Percentiles rank a stretch among this genome's conserved stretches.
phyloP scores from a whole-genome alignment of 495 filamentous ascomycete genomes.

The Pseudomonodictys pantanalensis region DNA sequence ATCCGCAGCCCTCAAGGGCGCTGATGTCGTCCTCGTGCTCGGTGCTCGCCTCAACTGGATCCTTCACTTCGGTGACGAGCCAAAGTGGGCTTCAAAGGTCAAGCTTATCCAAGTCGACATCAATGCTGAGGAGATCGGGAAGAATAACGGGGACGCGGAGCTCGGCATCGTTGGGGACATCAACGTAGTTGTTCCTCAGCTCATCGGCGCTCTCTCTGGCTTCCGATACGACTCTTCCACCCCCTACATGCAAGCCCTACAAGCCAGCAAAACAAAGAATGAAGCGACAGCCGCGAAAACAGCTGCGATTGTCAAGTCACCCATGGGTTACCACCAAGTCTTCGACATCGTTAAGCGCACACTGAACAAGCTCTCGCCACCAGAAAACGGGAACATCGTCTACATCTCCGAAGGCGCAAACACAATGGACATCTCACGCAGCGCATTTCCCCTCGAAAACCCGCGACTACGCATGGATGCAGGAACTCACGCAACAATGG shows the following conservation, averaged over 20 bases:
- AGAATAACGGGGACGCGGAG: slow-evolving; percentile 47
- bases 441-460: slow-evolving; percentile 55
- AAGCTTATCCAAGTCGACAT: slow-evolving; percentile 62
- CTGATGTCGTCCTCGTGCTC: slow-evolving; percentile 60
- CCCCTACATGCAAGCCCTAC: slow-evolving; percentile 39
- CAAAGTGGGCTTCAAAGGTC: slow-evolving; percentile 55
- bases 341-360: slow-evolving; percentile 55
- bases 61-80: slow-evolving; percentile 57
- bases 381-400: slow-evolving; percentile 52
- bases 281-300: slow-evolving; percentile 32
- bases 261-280: slow-evolving; percentile 50
- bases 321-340: slow-evolving; percentile 55
- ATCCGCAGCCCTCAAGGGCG: slow-evolving; percentile 54
- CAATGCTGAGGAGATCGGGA: slow-evolving; percentile 55
- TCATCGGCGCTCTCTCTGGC: slow-evolving; percentile 41
- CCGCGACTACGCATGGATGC: slow-evolving; percentile 62
- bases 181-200: slow-evolving; percentile 50
- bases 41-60: slow-evolving; percentile 66
- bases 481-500: slow-evolving; percentile 66
- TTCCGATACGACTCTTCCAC: slow-evolving; percentile 48
- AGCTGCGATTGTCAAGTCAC: slow-evolving; percentile 24
- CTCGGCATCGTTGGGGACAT: slow-evolving; percentile 56
- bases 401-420: slow-evolving; percentile 66
- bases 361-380: slow-evolving; percentile 42
- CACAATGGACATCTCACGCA: slow-evolving; percentile 65